Conservation (phyloP, 2,329 filamentous ascomycete species). For the Pseudopithomyces maydicus region DNA sequence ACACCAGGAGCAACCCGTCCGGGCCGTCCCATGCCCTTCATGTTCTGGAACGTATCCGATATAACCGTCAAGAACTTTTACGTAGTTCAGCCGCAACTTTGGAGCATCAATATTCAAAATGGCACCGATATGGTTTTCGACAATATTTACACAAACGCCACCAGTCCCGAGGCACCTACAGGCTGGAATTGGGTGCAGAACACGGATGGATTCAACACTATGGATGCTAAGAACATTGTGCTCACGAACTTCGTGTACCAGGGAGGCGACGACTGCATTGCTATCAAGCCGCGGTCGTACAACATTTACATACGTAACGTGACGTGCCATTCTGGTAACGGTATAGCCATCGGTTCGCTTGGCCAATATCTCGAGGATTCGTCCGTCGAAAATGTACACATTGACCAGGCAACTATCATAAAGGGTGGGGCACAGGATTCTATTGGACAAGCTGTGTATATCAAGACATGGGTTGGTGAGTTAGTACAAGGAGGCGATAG, state of each 20-base stretch:
- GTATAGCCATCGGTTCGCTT: constrained; percentile 57
- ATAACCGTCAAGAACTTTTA: constrained; percentile 60
- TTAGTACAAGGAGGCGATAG: constrained; percentile 47
- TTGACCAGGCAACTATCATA: constrained; percentile 51
- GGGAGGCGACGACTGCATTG: constrained; percentile 66
- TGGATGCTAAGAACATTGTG: constrained; percentile 58
- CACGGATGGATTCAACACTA: constrained; percentile 63
- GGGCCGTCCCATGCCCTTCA: constrained; percentile 63
- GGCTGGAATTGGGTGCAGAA: constrained; percentile 63
- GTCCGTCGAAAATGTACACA: constrained; percentile 55
- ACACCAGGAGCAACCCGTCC: constrained; percentile 45
- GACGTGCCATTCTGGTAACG: constrained; percentile 60
- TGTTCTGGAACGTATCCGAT: constrained; percentile 63
- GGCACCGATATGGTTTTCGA: constrained; percentile 59
- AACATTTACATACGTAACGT: constrained; percentile 61
- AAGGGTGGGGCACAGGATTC: constrained; percentile 54
- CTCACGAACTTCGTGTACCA: constrained; percentile 60
- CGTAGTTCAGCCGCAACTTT: constrained; percentile 58
- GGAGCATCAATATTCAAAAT: constrained; percentile 63
- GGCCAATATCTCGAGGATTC: constrained; percentile 62
- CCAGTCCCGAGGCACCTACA: constrained; percentile 55
- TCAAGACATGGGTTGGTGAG: constrained; percentile 62
- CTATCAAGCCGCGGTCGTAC: constrained; percentile 66
- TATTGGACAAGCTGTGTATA: constrained; percentile 50
- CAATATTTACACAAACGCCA: constrained; percentile 58